Base-by-base conservation (phyloP, 1,139 yeast species). In the Protomyces pachydermus region DNA sequence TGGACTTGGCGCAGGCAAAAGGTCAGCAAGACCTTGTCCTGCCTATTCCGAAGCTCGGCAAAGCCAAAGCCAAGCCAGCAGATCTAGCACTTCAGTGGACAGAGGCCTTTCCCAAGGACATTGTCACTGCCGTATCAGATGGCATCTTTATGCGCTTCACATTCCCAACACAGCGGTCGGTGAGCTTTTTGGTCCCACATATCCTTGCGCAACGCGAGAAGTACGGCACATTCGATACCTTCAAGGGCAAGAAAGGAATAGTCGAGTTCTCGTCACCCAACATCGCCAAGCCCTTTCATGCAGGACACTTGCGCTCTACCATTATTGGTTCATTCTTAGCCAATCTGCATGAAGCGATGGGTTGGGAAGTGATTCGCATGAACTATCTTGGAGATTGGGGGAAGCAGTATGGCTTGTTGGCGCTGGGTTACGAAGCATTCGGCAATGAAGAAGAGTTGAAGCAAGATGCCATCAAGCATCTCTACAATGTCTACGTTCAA, bases 351-450 rank as follows among this genome's bases (percentile, higher is more conserved):
- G 97, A 91, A 77, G 85, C 85, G 71, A 80, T 87, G 66, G 98
- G 98, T 52, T 93, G 93, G 88, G 84, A 89, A 18, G 98, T 95
- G 53, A 79, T 82, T 70, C 85, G 97, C 79, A 81, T 93, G 79
- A 93, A 93, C 79, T 93, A 95, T 78, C 81, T 93, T 70, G 99
- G 99, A 74, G 99, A 93, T 78, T 93, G 98, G 98, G 99, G 99
- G 65, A 93, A 95, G 78, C 99, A 93, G 79, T 93, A 93, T 74
- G 99, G 69, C 39, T 65, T 69, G 56, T 82, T 93, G 70, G 98
- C 98, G 38, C 87, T 95, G 69, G 99, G 98, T 61, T 93, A 87
- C 75, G 83, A 84, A 66, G 84, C 82, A 73, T 93, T 88, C 73
- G 99, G 99, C 61, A 78, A 81, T 68, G 96, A 88, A 74, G 89